Conservation (phyloP, 225 moss, liverwort and hornwort genomes). For the Asterella californica region DNA sequence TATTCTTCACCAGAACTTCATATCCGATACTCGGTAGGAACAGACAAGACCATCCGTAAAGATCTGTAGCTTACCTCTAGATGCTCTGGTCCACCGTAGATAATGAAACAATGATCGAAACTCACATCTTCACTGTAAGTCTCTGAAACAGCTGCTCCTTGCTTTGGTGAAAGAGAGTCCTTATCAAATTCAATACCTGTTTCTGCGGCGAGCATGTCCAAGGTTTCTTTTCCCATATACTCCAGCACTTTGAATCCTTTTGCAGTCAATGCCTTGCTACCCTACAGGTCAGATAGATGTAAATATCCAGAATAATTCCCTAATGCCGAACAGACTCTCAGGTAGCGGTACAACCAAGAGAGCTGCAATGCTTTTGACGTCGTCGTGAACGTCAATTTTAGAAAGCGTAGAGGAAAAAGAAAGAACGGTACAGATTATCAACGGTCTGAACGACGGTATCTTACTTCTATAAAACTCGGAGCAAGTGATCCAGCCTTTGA, state of each 20-base stretch:
- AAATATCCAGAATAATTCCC: not conserved
- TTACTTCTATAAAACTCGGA: constrained; percentile 76
- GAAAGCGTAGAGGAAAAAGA: too few species aligned
- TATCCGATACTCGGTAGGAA: not conserved
- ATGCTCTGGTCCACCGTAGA: constrained; percentile 97
- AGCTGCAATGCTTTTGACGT: not conserved
- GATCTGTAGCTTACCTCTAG: constrained; percentile 54
- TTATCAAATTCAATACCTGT: constrained; percentile 91
- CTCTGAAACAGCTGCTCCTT: constrained; percentile 52
- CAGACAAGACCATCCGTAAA: not conserved
- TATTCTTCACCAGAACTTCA: too few species aligned
- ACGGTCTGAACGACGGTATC: constrained; percentile 11
- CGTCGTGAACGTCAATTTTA: too few species aligned
- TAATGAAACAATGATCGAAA: constrained; percentile 91
- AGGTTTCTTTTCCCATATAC: constrained; percentile 84
- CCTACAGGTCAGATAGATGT: constrained; percentile 34
- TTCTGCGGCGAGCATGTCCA: constrained; percentile 94
- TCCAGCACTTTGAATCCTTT: constrained; percentile 89
- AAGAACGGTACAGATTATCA: not conserved
- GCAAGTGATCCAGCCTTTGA: constrained; percentile 69
- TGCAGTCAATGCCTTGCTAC: constrained; percentile 81
- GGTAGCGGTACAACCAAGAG: not conserved
- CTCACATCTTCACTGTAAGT: constrained; percentile 83
- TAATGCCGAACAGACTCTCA: too few species aligned
- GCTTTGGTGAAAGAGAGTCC: constrained; percentile 53